Evolutionary conservation across 116 monocot species (phyloP).

Genomic region (Thalassia testudinum): DNA sequence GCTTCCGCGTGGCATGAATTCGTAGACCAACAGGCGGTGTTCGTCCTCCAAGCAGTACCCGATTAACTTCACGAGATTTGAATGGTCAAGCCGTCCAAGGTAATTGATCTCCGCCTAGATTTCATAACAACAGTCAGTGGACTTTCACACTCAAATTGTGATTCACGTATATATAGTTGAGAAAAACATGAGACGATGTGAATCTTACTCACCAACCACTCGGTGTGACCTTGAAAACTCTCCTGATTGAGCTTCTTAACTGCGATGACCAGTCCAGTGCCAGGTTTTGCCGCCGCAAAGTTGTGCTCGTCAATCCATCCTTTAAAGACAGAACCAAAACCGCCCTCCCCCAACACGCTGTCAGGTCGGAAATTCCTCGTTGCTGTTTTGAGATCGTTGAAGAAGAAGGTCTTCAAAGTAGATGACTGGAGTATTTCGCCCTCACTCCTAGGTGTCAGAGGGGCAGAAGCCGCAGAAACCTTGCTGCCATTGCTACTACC

Average conservation of each 20-base stretch:
- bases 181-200: neutral
- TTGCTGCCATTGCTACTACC: constrained; percentile 7
- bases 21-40: constrained; percentile 49
- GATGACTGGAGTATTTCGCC: constrained; percentile 62
- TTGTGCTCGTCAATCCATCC: constrained; percentile 41
- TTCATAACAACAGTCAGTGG: neutral
- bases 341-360: constrained; percentile 43
- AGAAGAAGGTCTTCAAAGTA: constrained; percentile 23
- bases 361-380: constrained; percentile 48
- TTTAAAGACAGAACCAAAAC: constrained; percentile 45
- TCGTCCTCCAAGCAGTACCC: constrained; percentile 60
- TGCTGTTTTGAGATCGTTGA: constrained; percentile 26
- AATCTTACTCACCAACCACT: constrained; percentile 38
- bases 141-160: neutral
- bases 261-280: constrained; percentile 40
- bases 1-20: constrained; percentile 60
- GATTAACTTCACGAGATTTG: constrained; percentile 44
- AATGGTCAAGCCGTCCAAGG: constrained; percentile 33
- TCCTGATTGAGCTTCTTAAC: constrained; percentile 55
- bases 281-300: constrained; percentile 24
- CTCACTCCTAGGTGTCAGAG: constrained; percentile 38
- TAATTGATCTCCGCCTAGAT: constrained; percentile 46
- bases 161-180: too few relatives aligned
- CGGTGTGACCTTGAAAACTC: constrained; percentile 34
- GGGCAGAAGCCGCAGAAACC: constrained; percentile 24